Percentiles rank a stretch among this genome's conserved stretches.
These are phyloP conservation scores for Neobulgaria alba DNA, from an alignment of 2,329 filamentous ascomycete genomes.

Conservation along the genomic window DNA sequence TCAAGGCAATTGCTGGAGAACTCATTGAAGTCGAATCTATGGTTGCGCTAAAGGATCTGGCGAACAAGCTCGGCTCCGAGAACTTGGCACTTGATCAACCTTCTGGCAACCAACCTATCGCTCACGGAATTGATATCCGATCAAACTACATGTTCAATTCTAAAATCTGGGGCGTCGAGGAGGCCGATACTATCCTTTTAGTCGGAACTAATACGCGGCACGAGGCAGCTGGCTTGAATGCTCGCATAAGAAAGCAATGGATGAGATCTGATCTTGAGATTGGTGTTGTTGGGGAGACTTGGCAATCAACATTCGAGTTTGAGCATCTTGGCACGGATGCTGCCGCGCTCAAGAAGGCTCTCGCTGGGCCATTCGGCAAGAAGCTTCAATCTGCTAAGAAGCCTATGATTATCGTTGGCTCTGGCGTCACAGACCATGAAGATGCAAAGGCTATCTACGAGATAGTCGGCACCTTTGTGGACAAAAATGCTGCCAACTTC, in stretches of 20 bases:
- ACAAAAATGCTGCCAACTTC: constrained; percentile 88
- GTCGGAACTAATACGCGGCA: constrained; percentile 93
- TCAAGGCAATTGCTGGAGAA: constrained; percentile 89
- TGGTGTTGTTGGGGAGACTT: constrained; percentile 81
- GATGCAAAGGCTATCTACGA: constrained; percentile 94
- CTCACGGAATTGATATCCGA: constrained; percentile 87
- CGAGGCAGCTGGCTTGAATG: constrained; percentile 91
- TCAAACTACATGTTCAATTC: constrained; percentile 98
- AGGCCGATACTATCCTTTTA: constrained; percentile 84
- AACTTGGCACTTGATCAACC: constrained; percentile 91
- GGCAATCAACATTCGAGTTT: constrained; percentile 92
- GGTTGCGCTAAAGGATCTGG: constrained; percentile 93
- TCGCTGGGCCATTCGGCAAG: constrained; percentile 85
- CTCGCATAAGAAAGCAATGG: constrained; percentile 97
- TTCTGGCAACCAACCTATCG: constrained; percentile 70
- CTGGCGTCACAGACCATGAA: constrained; percentile 79
- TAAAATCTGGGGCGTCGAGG: constrained; percentile 85
- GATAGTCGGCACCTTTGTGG: constrained; percentile 79
- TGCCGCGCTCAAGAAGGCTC: constrained; percentile 72
- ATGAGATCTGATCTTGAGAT: constrained; percentile 90
- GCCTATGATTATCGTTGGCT: constrained; percentile 95
- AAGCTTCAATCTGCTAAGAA: constrained; percentile 80
- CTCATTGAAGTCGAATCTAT: constrained; percentile 87
- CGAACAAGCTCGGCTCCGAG: constrained; percentile 92
- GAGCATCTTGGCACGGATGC: constrained; percentile 79